Conservation (phyloP, 2,329 filamentous ascomycete genomes). For the Thermochaetoides dissita region DNA sequence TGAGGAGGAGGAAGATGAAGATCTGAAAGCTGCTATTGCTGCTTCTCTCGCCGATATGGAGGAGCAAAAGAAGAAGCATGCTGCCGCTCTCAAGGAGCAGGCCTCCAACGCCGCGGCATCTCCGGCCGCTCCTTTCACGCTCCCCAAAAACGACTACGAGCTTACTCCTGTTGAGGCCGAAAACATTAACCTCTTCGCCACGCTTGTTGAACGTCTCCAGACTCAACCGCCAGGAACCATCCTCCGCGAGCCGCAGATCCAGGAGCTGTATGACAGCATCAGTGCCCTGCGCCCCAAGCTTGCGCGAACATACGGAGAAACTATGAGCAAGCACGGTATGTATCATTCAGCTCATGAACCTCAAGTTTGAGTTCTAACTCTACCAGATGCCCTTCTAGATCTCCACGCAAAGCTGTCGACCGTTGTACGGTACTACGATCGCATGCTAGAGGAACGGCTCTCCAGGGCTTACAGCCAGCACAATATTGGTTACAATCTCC, state of each 20-base stretch:
- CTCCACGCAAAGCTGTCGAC: slow-evolving; percentile 90
- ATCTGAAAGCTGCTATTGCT: slow-evolving; percentile 87
- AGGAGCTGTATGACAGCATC: slow-evolving; percentile 95
- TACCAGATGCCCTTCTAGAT: slow-evolving; percentile 73
- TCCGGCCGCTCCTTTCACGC: slow-evolving; percentile 37
- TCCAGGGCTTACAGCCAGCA: slow-evolving; percentile 87
- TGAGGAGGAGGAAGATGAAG: slow-evolving; percentile 73
- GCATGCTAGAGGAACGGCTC: slow-evolving; percentile 90
- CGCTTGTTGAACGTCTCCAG: slow-evolving; percentile 83
- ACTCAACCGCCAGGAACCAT: slow-evolving; percentile 94
- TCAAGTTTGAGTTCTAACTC: slow-evolving; percentile 20
- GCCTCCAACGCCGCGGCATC: slow-evolving; percentile 38
- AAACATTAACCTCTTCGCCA: slow-evolving; percentile 93
- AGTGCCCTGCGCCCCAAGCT: slow-evolving; percentile 85
- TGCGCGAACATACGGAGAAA: slow-evolving; percentile 90
- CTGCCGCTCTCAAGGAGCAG: slow-evolving; percentile 70
- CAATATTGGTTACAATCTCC: slow-evolving; percentile 48
- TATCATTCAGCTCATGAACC: slow-evolving; percentile 5
- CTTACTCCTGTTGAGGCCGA: slow-evolving; percentile 86
- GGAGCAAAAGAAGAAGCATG: slow-evolving; percentile 86
- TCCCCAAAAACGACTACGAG: slow-evolving; percentile 87
- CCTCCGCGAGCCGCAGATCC: slow-evolving; percentile 90
- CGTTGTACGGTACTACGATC: slow-evolving; percentile 92
- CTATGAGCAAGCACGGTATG: slow-evolving; percentile 97
- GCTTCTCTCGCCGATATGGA: slow-evolving; percentile 95